phyloP scores from a whole-genome alignment of 345 rosid species.

The Pelargonium nanum region DNA sequence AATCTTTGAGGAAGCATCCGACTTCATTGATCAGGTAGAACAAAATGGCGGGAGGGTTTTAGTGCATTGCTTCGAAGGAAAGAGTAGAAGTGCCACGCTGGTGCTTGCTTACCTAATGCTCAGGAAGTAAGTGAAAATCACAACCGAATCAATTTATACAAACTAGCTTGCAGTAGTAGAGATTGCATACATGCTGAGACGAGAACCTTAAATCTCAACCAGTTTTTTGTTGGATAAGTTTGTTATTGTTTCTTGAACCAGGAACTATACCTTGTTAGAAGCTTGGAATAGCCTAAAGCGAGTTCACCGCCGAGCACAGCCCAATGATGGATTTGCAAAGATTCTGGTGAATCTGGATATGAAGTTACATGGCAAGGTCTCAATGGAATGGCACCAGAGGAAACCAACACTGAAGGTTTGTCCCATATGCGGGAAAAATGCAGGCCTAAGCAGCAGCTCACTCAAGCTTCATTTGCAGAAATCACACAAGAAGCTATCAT shows the following conservation, averaged over 20 bases:
- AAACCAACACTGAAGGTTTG: constrained; percentile 83
- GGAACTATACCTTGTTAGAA: constrained; percentile 59
- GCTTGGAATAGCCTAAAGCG: constrained; percentile 76
- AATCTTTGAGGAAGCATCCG: constrained; percentile 74
- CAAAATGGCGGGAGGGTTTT: constrained; percentile 59
- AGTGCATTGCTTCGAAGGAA: constrained; percentile 98
- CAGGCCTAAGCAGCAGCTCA: constrained; percentile 90
- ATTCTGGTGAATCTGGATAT: constrained; percentile 52
- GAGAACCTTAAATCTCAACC: no score
- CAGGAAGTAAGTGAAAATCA: constrained; percentile 59
- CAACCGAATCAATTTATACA: no score
- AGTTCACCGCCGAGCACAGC: constrained; percentile 90
- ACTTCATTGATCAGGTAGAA: constrained; percentile 74
- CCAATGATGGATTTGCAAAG: constrained; percentile 88
- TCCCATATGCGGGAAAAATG: constrained; percentile 86
- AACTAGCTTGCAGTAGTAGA: no score
- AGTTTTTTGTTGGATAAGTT: not conserved
- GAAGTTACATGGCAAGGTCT: constrained; percentile 63
- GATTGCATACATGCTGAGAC: no score
- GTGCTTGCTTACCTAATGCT: constrained; percentile 86
- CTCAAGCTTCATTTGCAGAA: constrained; percentile 90
- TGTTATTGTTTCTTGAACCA: constrained; percentile 15
- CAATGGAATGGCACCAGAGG: constrained; percentile 95
- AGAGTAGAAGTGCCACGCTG: constrained; percentile 89
- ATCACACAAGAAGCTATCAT: constrained; percentile 71